A percentile compares a stretch with the other conserved stretches of the same genome.
Evolutionary conservation across 1,139 yeast genomes (phyloP).

Genomic region (Diutina rugosa): DNA sequence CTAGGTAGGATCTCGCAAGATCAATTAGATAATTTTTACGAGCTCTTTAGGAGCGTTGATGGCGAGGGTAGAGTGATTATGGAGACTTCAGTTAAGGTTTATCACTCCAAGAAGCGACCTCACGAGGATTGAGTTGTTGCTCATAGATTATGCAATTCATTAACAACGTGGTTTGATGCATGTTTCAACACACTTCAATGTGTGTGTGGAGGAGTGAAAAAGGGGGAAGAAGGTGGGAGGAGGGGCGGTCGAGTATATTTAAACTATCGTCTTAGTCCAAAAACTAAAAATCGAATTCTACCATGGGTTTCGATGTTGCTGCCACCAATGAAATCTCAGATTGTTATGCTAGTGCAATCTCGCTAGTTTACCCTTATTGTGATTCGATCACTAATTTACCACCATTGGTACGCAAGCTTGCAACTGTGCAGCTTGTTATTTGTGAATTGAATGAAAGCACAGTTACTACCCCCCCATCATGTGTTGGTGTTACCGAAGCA

Average conservation of each 20-base stretch:
- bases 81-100: neutral
- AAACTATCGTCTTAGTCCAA: neutral
- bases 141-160: neutral
- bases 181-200: neutral
- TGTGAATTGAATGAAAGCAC: conserved; percentile 1
- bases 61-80: neutral
- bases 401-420: neutral
- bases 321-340: neutral
- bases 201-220: neutral
- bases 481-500: neutral
- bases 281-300: no score
- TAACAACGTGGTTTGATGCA: neutral
- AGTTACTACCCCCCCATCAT: neutral
- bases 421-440: neutral
- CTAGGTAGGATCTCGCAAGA: neutral
- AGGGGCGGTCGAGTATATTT: no score
- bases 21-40: neutral
- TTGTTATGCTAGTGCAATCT: neutral
- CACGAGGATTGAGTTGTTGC: neutral
- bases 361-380: neutral
- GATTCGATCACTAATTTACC: neutral
- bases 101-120: neutral
- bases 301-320: neutral
- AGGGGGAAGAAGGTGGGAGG: no score
- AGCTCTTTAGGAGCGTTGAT: neutral